A percentile compares a stretch with the other conserved stretches of the same genome.
Conservation (phyloP, 2,329 filamentous ascomycete species). For the Trichoderma lentiforme region DNA sequence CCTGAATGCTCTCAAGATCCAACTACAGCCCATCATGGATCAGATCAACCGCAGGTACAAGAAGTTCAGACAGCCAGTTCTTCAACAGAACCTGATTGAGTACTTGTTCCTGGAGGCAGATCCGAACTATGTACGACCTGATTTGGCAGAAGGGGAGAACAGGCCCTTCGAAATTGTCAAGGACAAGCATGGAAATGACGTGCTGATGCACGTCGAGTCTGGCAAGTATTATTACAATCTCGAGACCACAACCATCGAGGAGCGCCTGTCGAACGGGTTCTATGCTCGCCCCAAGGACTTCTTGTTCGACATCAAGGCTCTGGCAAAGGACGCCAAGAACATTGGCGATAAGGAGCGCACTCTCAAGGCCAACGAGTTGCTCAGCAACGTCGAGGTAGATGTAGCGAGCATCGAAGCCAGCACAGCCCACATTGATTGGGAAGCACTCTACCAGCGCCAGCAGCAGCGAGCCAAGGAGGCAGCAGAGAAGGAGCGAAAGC, state of each 20-base stretch:
- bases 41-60: slow-evolving; percentile 88
- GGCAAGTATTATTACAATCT: slow-evolving; percentile 94
- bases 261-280: slow-evolving; percentile 93
- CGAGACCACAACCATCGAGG: slow-evolving; percentile 88
- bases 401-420: slow-evolving; percentile 72
- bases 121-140: slow-evolving; percentile 62
- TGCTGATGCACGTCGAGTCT: slow-evolving; percentile 70
- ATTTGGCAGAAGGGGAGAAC: slow-evolving; percentile 51
- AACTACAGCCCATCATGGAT: slow-evolving; percentile 93
- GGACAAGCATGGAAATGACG: slow-evolving; percentile 74
- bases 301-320: slow-evolving; percentile 75
- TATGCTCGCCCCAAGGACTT: slow-evolving; percentile 92
- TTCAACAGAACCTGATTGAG: slow-evolving; percentile 69
- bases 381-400: slow-evolving; percentile 92
- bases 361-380: slow-evolving; percentile 85
- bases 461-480: slow-evolving; percentile 59
- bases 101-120: slow-evolving; percentile 85
- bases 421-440: slow-evolving; percentile 70
- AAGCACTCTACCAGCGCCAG: slow-evolving; percentile 74
- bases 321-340: slow-evolving; percentile 80
- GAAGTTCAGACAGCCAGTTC: slow-evolving; percentile 77
- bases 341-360: slow-evolving; percentile 79
- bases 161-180: slow-evolving; percentile 77
- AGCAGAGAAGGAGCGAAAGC: slow-evolving; percentile 61
- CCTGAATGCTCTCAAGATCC: slow-evolving; percentile 82